A percentile compares a stretch with the other conserved stretches of the same genome.
phyloP scores from a whole-genome alignment of 805 yeast genomes.

The Wickerhamia fluorescens region DNA sequence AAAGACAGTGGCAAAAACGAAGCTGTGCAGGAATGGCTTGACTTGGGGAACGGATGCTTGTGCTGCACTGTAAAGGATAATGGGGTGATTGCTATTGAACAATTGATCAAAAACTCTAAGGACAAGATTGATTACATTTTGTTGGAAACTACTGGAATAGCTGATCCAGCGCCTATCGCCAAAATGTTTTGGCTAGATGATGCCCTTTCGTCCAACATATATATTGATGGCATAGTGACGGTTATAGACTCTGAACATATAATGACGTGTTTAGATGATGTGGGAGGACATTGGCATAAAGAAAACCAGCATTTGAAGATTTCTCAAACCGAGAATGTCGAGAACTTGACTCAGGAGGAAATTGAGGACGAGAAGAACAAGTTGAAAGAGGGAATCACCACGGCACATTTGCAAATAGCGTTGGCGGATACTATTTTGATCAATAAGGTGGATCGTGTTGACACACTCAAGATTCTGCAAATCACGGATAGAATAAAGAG shows the following conservation, averaged over 20 bases:
- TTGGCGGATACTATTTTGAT: constrained; percentile 77
- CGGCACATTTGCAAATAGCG: constrained; percentile 87
- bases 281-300: constrained; percentile 65
- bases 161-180: constrained; percentile 97
- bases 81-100: constrained; percentile 92
- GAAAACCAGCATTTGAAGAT: constrained; percentile 21
- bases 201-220: constrained; percentile 74
- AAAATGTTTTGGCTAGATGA: constrained; percentile 97
- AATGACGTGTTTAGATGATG: constrained; percentile 56
- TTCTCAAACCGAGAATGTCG: constrained; percentile 12
- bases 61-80: constrained; percentile 95
- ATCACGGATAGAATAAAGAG: constrained; percentile 35
- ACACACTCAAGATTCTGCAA: constrained; percentile 13
- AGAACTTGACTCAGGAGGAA: constrained; percentile 16
- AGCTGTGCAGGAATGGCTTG: constrained; percentile 87
- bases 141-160: constrained; percentile 91
- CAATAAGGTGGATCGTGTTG: constrained; percentile 62
- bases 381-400: constrained; percentile 45
- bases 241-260: constrained; percentile 77
- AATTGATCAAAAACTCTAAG: constrained; percentile 64
- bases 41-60: constrained; percentile 91
- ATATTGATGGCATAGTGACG: constrained; percentile 86
- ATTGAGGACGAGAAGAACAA: constrained; percentile 26
- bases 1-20: constrained; percentile 38
- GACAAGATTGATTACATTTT: constrained; percentile 83